A percentile compares a stretch with the other conserved stretches of the same genome.
Evolutionary conservation across 768 basidiomycete genomes (phyloP).

Genomic region (Asterophora parasitica): DNA sequence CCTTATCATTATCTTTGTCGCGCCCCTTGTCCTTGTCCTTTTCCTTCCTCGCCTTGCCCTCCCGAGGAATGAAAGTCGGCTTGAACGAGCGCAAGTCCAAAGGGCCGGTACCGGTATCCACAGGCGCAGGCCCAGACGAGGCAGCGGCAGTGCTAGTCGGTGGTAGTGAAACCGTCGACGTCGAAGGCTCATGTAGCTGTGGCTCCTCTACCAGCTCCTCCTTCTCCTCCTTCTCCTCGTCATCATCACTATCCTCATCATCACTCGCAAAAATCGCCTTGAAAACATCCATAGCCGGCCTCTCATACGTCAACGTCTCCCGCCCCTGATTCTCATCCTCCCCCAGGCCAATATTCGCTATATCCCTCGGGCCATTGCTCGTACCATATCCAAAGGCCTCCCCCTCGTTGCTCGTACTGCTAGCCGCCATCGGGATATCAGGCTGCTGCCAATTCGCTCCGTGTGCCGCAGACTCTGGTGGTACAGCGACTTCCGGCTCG

Average conservation of each 20-base stretch:
- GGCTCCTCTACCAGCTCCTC: conserved; percentile 25
- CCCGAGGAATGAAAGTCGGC: conserved; percentile 80
- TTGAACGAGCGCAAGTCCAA: conserved; percentile 73
- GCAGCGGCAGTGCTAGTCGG: conserved; percentile 12
- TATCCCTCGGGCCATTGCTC: conserved; percentile 41
- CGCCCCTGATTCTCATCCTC: conserved; percentile 88
- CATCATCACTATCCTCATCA: conserved; percentile 80
- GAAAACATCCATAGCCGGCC: conserved; percentile 90
- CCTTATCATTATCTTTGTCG: conserved; percentile 46
- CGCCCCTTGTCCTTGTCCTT: conserved; percentile 43
- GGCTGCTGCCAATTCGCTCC: conserved; percentile 17
- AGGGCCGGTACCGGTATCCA: conserved; percentile 14
- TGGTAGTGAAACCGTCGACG: not conserved
- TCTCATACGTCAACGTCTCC: conserved; percentile 83
- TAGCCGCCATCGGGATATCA: conserved; percentile 8
- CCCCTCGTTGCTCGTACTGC: conserved; percentile 5
- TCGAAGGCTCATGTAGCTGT: conserved; percentile 6
- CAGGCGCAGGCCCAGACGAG: conserved; percentile 9
- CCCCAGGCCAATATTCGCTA: conserved; percentile 84
- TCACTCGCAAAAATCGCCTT: conserved; percentile 98
- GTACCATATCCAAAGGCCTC: conserved; percentile 13
- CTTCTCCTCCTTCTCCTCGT: conserved; percentile 38
- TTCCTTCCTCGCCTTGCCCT: conserved; percentile 40
- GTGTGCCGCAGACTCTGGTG: conserved; percentile 18
- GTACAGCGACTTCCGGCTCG: conserved; percentile 37